These are phyloP conservation scores for Xylaria telfairii DNA, from an alignment of 495 filamentous ascomycete genomes.

Conservation along the genomic window DNA sequence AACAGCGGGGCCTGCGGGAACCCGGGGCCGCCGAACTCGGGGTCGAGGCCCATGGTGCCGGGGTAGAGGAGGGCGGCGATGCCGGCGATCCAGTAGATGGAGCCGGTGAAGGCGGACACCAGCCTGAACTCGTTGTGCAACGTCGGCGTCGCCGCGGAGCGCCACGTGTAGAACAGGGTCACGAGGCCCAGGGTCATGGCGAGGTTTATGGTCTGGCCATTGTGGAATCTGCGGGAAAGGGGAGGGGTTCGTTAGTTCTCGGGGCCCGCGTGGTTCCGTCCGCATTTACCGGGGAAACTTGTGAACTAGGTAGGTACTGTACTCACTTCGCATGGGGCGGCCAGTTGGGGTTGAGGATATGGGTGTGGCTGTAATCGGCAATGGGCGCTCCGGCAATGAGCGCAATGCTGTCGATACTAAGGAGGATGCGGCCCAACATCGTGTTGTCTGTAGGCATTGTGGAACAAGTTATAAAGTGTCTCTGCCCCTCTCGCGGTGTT, in stretches of 20 bases:
- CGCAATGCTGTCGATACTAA: slow-evolving; percentile 51
- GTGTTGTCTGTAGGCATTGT: no score
- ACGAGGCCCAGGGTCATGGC: slow-evolving; percentile 51
- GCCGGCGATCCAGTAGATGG: slow-evolving; percentile 59
- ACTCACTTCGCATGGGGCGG: slow-evolving; percentile 59
- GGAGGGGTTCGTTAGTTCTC: not conserved
- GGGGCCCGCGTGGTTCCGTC: no score
- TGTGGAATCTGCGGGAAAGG: slow-evolving; percentile 64
- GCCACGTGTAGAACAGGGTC: slow-evolving; percentile 59
- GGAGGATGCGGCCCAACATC: slow-evolving; percentile 51
- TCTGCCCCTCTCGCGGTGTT: not conserved
- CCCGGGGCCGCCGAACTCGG: slow-evolving; percentile 58
- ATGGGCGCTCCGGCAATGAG: slow-evolving; percentile 49
- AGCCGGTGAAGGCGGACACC: slow-evolving; percentile 51
- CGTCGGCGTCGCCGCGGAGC: slow-evolving; percentile 29
- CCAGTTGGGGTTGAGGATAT: slow-evolving; percentile 63
- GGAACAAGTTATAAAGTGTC: no score
- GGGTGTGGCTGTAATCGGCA: slow-evolving; percentile 59
- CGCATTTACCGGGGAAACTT: no score
- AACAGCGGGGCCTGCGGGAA: slow-evolving; percentile 56
- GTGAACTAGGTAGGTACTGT: not conserved
- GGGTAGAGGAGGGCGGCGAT: slow-evolving; percentile 56
- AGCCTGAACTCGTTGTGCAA: slow-evolving; percentile 42
- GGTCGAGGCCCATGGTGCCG: slow-evolving; percentile 56
- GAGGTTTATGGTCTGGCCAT: slow-evolving; percentile 60